These are phyloP conservation scores for Nemophila menziesii DNA, from an alignment of 257 asterid species.

Conservation along the genomic window DNA sequence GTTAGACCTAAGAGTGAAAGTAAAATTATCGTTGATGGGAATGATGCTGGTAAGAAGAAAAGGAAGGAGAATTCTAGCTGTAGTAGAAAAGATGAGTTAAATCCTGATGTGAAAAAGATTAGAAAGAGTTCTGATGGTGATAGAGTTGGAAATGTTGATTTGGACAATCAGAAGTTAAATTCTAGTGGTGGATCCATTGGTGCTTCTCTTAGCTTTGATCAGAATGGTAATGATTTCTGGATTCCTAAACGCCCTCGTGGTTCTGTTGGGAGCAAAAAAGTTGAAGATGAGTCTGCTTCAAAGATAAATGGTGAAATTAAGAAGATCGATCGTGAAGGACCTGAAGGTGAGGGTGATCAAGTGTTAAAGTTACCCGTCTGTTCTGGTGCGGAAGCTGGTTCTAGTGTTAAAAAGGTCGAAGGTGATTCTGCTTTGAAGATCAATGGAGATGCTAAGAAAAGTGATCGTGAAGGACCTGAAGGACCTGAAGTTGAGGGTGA, in stretches of 20 bases:
- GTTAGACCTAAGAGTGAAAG: slow-evolving; percentile 22
- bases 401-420: slow-evolving; percentile 16
- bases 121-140: slow-evolving; percentile 35
- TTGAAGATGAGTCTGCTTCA: slow-evolving; percentile 23
- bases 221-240: slow-evolving; percentile 40
- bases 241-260: slow-evolving; percentile 91
- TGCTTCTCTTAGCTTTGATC: slow-evolving; percentile 43
- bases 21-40: slow-evolving; percentile 16
- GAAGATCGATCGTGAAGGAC: slow-evolving; percentile 23
- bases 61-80: slow-evolving; percentile 45
- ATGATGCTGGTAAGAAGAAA: slow-evolving; percentile 24
- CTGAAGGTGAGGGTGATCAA: slow-evolving; percentile 18
- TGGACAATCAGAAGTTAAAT: slow-evolving; percentile 16
- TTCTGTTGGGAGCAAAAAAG: slow-evolving; percentile 44
- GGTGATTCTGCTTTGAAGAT: slow-evolving; percentile 20
- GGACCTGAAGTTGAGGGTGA: slow-evolving; percentile 23
- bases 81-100: slow-evolving; percentile 44
- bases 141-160: slow-evolving; percentile 20
- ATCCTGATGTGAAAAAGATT: slow-evolving; percentile 40
- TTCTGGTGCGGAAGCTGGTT: slow-evolving; percentile 20
- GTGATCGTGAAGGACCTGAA: slow-evolving; percentile 26
- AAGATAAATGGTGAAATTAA: slow-evolving; percentile 24
- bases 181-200: slow-evolving; percentile 35
- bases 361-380: slow-evolving; percentile 8
- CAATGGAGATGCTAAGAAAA: slow-evolving; percentile 26